Evolutionary conservation across 768 basidiomycete species (phyloP).

Genomic region (Austroboletus festivus): DNA sequence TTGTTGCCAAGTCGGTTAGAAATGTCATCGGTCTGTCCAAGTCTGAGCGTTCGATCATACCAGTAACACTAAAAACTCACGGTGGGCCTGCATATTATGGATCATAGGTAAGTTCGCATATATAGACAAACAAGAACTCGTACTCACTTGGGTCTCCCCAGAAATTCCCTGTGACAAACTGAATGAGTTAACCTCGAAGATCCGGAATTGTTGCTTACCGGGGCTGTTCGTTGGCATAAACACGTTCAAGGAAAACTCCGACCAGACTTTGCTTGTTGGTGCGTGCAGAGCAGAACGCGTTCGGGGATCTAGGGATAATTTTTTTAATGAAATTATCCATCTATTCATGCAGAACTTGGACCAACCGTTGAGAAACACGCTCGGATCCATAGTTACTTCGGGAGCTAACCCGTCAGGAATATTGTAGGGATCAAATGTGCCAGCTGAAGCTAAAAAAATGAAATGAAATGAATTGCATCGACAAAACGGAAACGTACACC

Average conservation of each 20-base stretch:
- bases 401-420: background rate
- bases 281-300: slow-evolving; percentile 56
- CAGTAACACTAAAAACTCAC: slow-evolving; percentile 21
- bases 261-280: slow-evolving; percentile 58
- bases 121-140: background rate
- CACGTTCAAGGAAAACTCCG: slow-evolving; percentile 17
- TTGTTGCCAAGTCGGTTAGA: slow-evolving; percentile 61
- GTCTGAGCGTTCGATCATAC: background rate
- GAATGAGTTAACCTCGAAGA: background rate
- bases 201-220: slow-evolving; percentile 12
- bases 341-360: background rate
- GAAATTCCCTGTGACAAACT: slow-evolving; percentile 2
- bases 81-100: slow-evolving; percentile 27
- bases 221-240: slow-evolving; percentile 10
- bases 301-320: background rate
- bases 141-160: slow-evolving; percentile 33
- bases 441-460: slow-evolving; percentile 3
- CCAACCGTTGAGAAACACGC: background rate
- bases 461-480: background rate
- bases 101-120: background rate
- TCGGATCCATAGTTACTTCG: background rate
- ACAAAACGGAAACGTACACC: slow-evolving; percentile 34
- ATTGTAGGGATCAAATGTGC: background rate
- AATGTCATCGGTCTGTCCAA: slow-evolving; percentile 55
- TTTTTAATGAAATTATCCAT: background rate